Conservation (phyloP, 495 filamentous ascomycete genomes). For the Penicillium antarcticum region DNA sequence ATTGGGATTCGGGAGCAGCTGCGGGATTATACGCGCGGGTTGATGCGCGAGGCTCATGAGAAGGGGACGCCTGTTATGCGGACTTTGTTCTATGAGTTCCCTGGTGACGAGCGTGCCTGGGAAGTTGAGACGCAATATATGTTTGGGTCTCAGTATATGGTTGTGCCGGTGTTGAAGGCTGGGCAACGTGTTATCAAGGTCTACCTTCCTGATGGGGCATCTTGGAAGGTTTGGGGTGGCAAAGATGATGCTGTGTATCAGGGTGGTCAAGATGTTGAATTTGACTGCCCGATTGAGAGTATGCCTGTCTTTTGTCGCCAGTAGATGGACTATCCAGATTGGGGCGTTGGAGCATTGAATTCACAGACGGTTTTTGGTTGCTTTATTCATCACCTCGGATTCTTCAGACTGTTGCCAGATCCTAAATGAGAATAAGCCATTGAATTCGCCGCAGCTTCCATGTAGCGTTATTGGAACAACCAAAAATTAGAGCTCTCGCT, state of each 20-base stretch:
- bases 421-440: no score
- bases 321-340: background rate
- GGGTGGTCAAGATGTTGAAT: conserved; percentile 35
- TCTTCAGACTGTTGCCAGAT: background rate
- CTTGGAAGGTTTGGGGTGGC: conserved; percentile 39
- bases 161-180: conserved; percentile 45
- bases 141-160: conserved; percentile 52
- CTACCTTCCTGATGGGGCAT: conserved; percentile 44
- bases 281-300: conserved; percentile 45
- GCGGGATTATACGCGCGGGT: conserved; percentile 44
- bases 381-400: background rate
- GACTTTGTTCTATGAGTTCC: conserved; percentile 56
- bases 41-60: conserved; percentile 55
- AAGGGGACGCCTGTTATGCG: conserved; percentile 54
- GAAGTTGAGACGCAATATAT: conserved; percentile 52
- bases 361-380: background rate
- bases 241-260: conserved; percentile 17
- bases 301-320: conserved; percentile 47
- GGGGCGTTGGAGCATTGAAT: background rate
- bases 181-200: conserved; percentile 38
- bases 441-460: no score
- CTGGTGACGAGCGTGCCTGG: conserved; percentile 45
- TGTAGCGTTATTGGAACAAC: no score
- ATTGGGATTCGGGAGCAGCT: conserved; percentile 50
- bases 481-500: no score